A percentile compares a stretch with the other conserved stretches of the same genome.
Conservation (phyloP, 2,329 filamentous ascomycete genomes). For the Emergomyces orientalis region DNA sequence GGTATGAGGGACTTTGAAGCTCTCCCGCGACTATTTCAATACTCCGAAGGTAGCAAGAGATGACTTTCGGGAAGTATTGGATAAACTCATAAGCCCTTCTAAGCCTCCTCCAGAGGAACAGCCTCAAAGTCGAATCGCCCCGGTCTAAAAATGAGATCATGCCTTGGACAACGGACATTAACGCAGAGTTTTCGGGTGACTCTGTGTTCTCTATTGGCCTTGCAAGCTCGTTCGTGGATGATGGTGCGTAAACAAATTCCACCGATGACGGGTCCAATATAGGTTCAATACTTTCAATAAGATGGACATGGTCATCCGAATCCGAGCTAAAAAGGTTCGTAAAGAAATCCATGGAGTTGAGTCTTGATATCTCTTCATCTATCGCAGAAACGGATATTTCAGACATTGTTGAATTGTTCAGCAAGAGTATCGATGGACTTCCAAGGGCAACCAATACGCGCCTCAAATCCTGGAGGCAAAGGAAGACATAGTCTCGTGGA, state of each 20-base stretch:
- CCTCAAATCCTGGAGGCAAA: conserved; percentile 56
- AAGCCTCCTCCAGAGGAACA: conserved; percentile 87
- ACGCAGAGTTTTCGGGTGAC: background rate
- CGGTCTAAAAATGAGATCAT: conserved; percentile 76
- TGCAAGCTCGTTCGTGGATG: background rate
- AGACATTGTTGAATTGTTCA: conserved; percentile 82
- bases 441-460: conserved; percentile 41
- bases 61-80: conserved; percentile 74
- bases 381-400: conserved; percentile 75
- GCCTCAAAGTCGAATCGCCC: conserved; percentile 69
- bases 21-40: conserved; percentile 74
- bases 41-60: conserved; percentile 76
- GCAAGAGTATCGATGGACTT: conserved; percentile 49
- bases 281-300: conserved; percentile 88
- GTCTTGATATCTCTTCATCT: conserved; percentile 80
- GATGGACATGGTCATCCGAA: conserved; percentile 65
- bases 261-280: conserved; percentile 61
- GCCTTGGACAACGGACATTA: conserved; percentile 43
- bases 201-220: background rate
- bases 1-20: conserved; percentile 51
- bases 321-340: conserved; percentile 78
- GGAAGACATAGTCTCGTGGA: conserved; percentile 50
- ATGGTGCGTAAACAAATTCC: conserved; percentile 15
- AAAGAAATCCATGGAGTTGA: conserved; percentile 96
- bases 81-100: conserved; percentile 81